Base-by-base conservation (phyloP, 768 basidiomycete species). In the Lactarius hengduanensis region DNA sequence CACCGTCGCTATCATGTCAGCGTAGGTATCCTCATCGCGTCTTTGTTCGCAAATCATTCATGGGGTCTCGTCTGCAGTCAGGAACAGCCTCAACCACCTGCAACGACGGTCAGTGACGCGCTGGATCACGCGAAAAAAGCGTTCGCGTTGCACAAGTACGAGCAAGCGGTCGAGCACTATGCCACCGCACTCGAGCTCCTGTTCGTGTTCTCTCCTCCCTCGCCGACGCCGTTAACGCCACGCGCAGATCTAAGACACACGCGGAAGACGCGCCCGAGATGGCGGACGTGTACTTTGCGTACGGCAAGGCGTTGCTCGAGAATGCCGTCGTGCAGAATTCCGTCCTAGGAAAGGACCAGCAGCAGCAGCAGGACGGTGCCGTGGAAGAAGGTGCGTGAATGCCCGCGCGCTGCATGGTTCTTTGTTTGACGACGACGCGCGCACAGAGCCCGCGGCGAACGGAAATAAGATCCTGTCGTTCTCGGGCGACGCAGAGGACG, bases 261-360 rank as follows among this genome's bases (percentile, higher is more conserved):
- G 91, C 87, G 43, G 95, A 98, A 58, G 83, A 94, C 72, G 86
- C 90, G 28, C 88, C 90, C 0, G 88, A 92, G 73, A 88, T 84
- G 61, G 96, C 94, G 9, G 94, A 98, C 72, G 75, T 96, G 26
- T 91, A 98, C 67, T 89, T 96, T 65, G 82, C 85, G 4, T 99
- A 98, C 73, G 97, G 97, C 16, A 94, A 91, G 76, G 94, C 97
- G 4, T 78, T 98, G 50, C 82, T 97, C 63, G 94, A 95, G 78
- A 94, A 96, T 73, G 96, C 95, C 6, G 92, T 98, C 66, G 77
- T 86, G 4, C 90, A 94, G 73, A 89, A 79, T 64, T 85, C 88
- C 0, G 96, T 98, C n/a, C 78, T 99, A 64, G 95, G 94, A 1
- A 94, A 94, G 73, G 92, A 94, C 45, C 89, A 92, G 70, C 79